Conservation (phyloP, 371 early-diverging fungal species). For the Mortierella sp. region DNA sequence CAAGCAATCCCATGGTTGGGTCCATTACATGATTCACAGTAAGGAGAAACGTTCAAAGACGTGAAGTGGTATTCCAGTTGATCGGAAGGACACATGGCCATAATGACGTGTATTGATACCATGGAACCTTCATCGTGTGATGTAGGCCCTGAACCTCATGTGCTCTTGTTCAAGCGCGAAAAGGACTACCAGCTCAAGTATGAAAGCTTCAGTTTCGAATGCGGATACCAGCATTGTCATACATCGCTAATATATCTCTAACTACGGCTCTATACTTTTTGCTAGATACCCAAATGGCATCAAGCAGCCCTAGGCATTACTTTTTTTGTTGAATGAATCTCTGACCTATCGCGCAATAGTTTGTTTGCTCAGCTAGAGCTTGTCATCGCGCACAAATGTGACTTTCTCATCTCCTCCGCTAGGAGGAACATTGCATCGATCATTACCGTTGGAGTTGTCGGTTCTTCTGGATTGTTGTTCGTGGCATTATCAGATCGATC, state of each 20-base stretch:
- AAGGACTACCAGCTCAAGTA: conserved; percentile 73
- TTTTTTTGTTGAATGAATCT: too few relatives aligned
- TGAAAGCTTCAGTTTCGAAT: neutral
- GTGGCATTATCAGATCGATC: too few relatives aligned
- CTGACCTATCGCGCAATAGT: too few relatives aligned
- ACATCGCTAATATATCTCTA: too few relatives aligned
- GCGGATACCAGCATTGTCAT: too few relatives aligned
- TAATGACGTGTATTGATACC: neutral
- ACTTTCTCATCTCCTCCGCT: too few relatives aligned
- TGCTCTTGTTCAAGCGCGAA: conserved; percentile 83
- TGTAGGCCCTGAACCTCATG: conserved; percentile 86
- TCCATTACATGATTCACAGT: conserved; percentile 87
- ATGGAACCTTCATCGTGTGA: neutral
- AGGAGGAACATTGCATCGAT: too few relatives aligned
- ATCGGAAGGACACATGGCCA: neutral
- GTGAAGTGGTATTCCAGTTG: neutral
- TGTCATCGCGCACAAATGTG: too few relatives aligned
- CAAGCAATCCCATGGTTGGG: conserved; percentile 86
- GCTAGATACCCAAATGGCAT: conserved; percentile 29
- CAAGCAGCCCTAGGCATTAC: conserved; percentile 12
- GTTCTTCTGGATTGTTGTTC: too few relatives aligned
- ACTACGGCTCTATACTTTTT: too few relatives aligned
- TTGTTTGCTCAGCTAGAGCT: too few relatives aligned
- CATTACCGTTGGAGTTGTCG: too few relatives aligned
- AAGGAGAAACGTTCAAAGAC: conserved; percentile 6